Percentiles rank a stretch among this genome's conserved stretches.
Evolutionary conservation across 805 yeast genomes (phyloP).

Genomic region (Starmera caribaea): DNA sequence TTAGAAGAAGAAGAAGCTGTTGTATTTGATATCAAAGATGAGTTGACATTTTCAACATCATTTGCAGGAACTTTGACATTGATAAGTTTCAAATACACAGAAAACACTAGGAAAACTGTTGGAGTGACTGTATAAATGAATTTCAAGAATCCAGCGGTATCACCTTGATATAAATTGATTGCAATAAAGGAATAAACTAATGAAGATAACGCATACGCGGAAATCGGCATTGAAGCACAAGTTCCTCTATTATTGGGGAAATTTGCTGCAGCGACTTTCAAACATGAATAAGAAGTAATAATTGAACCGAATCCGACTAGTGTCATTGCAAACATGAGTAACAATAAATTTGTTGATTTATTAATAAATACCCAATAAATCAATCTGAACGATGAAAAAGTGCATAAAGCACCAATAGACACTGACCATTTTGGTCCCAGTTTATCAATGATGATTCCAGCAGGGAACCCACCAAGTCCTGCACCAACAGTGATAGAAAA

Average conservation of each 20-base stretch:
- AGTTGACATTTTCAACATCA: no score
- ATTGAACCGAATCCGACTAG: slow-evolving; percentile 60
- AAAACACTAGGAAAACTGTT: slow-evolving; percentile 21
- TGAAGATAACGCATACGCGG: slow-evolving; percentile 57
- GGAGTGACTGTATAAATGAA: slow-evolving; percentile 47
- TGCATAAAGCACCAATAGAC: slow-evolving; percentile 43
- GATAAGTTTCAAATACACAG: neutral
- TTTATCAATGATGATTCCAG: slow-evolving; percentile 58
- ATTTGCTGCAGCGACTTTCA: slow-evolving; percentile 38
- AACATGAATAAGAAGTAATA: slow-evolving; percentile 47
- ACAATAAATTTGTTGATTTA: slow-evolving; percentile 26
- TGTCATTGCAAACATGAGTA: slow-evolving; percentile 41
- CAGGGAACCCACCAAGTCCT: slow-evolving; percentile 60
- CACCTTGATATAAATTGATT: slow-evolving; percentile 38
- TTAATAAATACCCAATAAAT: slow-evolving; percentile 37
- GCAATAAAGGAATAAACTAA: slow-evolving; percentile 51
- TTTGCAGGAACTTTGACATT: no score
- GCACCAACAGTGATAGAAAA: slow-evolving; percentile 55
- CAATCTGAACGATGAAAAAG: slow-evolving; percentile 44
- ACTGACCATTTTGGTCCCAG: slow-evolving; percentile 47
- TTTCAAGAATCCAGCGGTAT: slow-evolving; percentile 44
- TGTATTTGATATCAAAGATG: no score
- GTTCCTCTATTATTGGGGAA: slow-evolving; percentile 57
- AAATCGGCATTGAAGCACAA: slow-evolving; percentile 22
- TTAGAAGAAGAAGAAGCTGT: no score